These are phyloP conservation scores for Kwoniella heveanensis DNA, from an alignment of 768 basidiomycete genomes.

Conservation along the genomic window DNA sequence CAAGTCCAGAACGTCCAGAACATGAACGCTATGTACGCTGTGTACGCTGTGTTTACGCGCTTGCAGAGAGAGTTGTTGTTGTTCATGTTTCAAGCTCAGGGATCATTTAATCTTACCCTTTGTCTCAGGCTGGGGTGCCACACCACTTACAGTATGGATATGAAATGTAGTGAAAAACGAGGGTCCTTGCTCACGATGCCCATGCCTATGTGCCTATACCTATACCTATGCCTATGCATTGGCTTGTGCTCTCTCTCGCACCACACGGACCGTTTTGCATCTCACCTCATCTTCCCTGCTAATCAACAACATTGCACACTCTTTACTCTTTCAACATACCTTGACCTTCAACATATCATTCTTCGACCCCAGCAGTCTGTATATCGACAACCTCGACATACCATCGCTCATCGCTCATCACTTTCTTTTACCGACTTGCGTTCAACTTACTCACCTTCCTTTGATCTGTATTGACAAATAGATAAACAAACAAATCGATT, in stretches of 20 bases:
- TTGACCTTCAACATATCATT: neutral
- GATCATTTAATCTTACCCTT: neutral
- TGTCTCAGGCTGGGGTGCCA: neutral
- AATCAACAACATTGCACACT: slow-evolving; percentile 2
- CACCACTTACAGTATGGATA: neutral
- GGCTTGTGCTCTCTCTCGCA: neutral
- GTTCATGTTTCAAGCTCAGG: neutral
- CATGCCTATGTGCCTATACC: too few relatives aligned
- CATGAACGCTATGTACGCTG: neutral
- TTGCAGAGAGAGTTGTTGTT: neutral
- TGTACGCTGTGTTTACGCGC: neutral
- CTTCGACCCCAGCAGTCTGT: neutral
- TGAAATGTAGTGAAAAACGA: neutral
- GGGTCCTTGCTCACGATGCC: neutral
- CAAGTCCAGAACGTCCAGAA: neutral
- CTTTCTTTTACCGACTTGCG: neutral
- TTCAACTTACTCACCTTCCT: neutral
- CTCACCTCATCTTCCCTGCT: neutral
- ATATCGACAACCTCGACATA: neutral
- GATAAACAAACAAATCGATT: neutral
- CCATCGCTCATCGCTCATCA: neutral
- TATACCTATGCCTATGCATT: too few relatives aligned
- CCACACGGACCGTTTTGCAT: neutral
- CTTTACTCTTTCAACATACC: neutral
- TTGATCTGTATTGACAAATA: neutral